Evolutionary conservation across 768 basidiomycete genomes (phyloP).

Genomic region (Termitomyces sp.): DNA sequence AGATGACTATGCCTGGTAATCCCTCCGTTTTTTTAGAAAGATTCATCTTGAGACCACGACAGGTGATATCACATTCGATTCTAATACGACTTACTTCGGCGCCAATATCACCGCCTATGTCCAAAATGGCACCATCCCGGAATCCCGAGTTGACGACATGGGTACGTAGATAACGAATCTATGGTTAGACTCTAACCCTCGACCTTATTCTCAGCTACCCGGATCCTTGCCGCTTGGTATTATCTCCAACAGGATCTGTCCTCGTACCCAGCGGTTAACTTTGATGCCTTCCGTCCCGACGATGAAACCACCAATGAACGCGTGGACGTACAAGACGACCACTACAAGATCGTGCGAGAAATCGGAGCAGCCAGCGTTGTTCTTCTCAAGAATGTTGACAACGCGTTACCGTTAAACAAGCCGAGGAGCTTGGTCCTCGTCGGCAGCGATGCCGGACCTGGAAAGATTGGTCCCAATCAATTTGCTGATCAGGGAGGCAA

Average conservation of each 20-base stretch:
- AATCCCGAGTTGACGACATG: constrained; percentile 71
- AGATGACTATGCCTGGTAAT: constrained; percentile 70
- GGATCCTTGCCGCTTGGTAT: constrained; percentile 72
- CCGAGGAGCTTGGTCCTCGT: constrained; percentile 55
- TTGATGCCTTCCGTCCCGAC: constrained; percentile 56
- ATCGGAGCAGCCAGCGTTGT: constrained; percentile 73
- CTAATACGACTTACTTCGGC: constrained; percentile 58
- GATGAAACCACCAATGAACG: constrained; percentile 51
- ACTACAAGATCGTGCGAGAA: constrained; percentile 59
- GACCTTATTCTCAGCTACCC: constrained; percentile 41
- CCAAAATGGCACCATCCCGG: constrained; percentile 64
- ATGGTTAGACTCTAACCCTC: background rate
- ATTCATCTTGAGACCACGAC: background rate
- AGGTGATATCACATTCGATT: constrained; percentile 39
- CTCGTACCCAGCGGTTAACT: constrained; percentile 62
- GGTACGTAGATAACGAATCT: constrained; percentile 28
- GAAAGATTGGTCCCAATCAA: constrained; percentile 62
- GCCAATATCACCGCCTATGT: constrained; percentile 63
- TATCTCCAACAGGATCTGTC: constrained; percentile 57
- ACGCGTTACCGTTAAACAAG: constrained; percentile 52
- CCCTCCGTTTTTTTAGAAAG: no score
- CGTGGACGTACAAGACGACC: constrained; percentile 66
- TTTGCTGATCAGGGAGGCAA: constrained; percentile 58
- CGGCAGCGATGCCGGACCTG: constrained; percentile 63
- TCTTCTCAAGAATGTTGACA: constrained; percentile 64